Conservation (phyloP, 176 grass and related monocot genomes). For the Otatea glauca region DNA sequence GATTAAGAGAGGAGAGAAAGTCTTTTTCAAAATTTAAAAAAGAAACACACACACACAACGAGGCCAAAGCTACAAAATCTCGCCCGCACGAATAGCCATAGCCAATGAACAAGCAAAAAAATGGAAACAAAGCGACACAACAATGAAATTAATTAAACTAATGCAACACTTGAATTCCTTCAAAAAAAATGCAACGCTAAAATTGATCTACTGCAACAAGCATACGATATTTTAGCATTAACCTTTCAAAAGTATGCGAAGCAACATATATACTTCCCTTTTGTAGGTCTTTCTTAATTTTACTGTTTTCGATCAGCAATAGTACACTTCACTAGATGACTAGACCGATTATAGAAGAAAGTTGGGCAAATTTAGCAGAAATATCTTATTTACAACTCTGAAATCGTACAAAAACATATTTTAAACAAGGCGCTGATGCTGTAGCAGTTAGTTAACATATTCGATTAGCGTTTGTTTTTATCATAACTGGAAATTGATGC, state of each 20-base stretch:
- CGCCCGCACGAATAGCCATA: too few species aligned
- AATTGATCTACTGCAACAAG: neutral
- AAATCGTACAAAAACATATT: neutral
- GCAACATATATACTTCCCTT: neutral
- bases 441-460: neutral
- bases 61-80: too few species aligned
- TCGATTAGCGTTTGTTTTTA: neutral
- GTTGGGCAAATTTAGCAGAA: neutral
- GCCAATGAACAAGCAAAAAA: too few species aligned
- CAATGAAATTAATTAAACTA: too few species aligned
- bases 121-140: too few species aligned
- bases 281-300: neutral
- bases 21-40: too few species aligned
- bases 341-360: neutral
- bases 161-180: too few species aligned
- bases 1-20: too few species aligned
- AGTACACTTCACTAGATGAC: neutral
- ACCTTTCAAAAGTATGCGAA: neutral
- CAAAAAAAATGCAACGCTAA: too few species aligned
- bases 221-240: neutral
- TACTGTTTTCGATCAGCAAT: neutral
- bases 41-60: too few species aligned
- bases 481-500: slow-evolving; percentile 26
- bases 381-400: neutral
- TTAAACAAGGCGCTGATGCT: neutral